These are phyloP conservation scores for Cryptosporidium ryanae DNA, from an alignment of 169 alveolate species.

Conservation along the genomic window DNA sequence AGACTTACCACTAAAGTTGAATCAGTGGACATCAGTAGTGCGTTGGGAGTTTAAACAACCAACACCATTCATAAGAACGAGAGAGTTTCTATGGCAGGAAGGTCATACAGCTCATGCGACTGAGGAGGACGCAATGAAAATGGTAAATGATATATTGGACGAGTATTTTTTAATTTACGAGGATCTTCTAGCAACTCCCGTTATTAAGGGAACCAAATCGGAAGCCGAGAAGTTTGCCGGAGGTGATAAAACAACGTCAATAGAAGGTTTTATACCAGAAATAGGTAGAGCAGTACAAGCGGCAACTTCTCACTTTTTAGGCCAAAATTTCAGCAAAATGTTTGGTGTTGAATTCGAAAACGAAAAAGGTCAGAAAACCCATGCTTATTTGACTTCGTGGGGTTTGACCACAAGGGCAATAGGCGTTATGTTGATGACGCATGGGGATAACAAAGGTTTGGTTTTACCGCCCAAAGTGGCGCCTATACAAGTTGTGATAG, in stretches of 20 bases:
- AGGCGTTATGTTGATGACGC: constrained; percentile 94
- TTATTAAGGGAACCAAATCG: constrained; percentile 96
- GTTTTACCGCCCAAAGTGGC: constrained; percentile 98
- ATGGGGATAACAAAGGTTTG: constrained; percentile 98
- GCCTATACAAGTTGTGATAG: constrained; percentile 93
- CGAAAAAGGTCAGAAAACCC: constrained; percentile 89
- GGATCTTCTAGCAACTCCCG: constrained; percentile 98
- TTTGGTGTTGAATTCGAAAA: constrained; percentile 95
- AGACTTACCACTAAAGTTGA: constrained; percentile 97
- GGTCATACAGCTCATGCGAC: constrained; percentile 99
- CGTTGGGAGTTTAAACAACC: constrained; percentile 99
- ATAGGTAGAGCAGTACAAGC: constrained; percentile 99
- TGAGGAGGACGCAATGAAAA: constrained; percentile 94
- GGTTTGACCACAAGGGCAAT: constrained; percentile 98
- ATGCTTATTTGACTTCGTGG: constrained; percentile 98
- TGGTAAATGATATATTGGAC: constrained; percentile 91
- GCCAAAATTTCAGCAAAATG: constrained; percentile 99
- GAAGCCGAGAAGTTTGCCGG: constrained; percentile 99
- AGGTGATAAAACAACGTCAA: constrained; percentile 96
- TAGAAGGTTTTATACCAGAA: constrained; percentile 96
- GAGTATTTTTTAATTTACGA: constrained; percentile 91
- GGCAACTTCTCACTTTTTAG: constrained; percentile 98
- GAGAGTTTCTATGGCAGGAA: constrained; percentile 99
- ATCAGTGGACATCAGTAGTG: constrained; percentile 97
- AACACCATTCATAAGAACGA: constrained; percentile 99